Conservation (phyloP, 1,284 basidiomycete genomes). For the Ceratobasidium sp. region DNA sequence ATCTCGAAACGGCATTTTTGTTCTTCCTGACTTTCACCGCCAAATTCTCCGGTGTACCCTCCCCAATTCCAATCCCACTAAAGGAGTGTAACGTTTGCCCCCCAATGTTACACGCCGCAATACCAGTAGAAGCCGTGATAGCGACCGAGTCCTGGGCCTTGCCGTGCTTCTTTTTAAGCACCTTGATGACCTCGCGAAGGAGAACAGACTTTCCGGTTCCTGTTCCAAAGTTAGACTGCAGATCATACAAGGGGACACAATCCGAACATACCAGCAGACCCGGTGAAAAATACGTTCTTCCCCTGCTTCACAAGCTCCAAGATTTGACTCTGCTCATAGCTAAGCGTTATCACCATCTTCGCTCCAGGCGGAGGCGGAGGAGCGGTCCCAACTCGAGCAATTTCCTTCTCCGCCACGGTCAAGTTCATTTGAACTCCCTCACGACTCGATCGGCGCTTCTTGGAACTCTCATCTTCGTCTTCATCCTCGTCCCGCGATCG, state of each 20-base stretch:
- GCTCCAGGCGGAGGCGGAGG: slow-evolving; percentile 42
- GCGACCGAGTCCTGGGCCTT: slow-evolving; percentile 58
- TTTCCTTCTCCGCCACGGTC: slow-evolving; percentile 19
- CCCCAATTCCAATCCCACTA: slow-evolving; percentile 59
- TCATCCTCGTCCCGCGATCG: slow-evolving; percentile 15
- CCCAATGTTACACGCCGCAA: slow-evolving; percentile 71
- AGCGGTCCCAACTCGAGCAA: slow-evolving; percentile 4
- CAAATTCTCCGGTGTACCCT: slow-evolving; percentile 50
- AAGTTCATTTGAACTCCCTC: slow-evolving; percentile 27
- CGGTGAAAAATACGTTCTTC: slow-evolving; percentile 93
- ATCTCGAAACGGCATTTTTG: slow-evolving; percentile 54
- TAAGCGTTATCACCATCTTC: slow-evolving; percentile 57
- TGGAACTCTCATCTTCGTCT: slow-evolving; percentile 1
- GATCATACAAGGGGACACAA: background rate
- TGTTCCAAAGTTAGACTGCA: slow-evolving; percentile 40
- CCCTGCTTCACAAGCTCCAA: slow-evolving; percentile 74
- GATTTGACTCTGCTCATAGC: slow-evolving; percentile 83
- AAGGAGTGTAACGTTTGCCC: slow-evolving; percentile 64
- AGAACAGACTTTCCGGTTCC: slow-evolving; percentile 67
- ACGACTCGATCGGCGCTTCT: slow-evolving; percentile 14
- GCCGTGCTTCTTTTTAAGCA: slow-evolving; percentile 59
- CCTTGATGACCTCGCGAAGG: slow-evolving; percentile 61
- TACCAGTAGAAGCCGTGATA: slow-evolving; percentile 61
- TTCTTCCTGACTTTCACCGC: slow-evolving; percentile 52
- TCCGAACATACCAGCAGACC: slow-evolving; percentile 80